A percentile compares a stretch with the other conserved stretches of the same genome.
phyloP scores from a whole-genome alignment of 768 basidiomycete species.

The Nidularia pulvinata region DNA sequence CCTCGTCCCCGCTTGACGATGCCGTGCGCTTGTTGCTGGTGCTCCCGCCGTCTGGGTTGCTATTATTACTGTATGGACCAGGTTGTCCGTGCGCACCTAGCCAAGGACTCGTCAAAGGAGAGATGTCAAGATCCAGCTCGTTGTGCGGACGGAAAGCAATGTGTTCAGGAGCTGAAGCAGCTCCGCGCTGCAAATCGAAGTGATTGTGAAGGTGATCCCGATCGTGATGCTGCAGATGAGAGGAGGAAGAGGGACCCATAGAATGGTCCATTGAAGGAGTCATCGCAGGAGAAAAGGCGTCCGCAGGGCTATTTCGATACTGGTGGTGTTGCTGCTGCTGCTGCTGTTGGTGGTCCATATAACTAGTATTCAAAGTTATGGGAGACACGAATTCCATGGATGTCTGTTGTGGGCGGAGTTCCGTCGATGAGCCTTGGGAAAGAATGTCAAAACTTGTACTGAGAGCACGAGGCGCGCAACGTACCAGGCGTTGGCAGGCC shows the following conservation, averaged over 20 bases:
- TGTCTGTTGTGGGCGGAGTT: slow-evolving; percentile 61
- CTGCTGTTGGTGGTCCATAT: slow-evolving; percentile 13
- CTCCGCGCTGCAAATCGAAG: slow-evolving; percentile 34
- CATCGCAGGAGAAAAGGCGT: slow-evolving; percentile 5
- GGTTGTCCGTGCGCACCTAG: slow-evolving; percentile 47
- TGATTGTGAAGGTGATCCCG: slow-evolving; percentile 8
- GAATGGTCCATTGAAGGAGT: slow-evolving; percentile 1
- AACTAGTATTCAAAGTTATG: slow-evolving; percentile 48
- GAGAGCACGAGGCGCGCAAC: neutral
- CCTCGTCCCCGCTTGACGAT: slow-evolving; percentile 58
- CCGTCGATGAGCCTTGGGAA: slow-evolving; percentile 55
- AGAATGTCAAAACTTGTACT: neutral
- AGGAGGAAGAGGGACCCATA: slow-evolving; percentile 15
- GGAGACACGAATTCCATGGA: slow-evolving; percentile 61
- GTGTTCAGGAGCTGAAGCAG: slow-evolving; percentile 66
- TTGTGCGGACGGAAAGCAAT: slow-evolving; percentile 59
- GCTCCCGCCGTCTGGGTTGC: too few species aligned
- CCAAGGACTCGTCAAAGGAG: slow-evolving; percentile 83
- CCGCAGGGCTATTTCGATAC: neutral
- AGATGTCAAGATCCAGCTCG: slow-evolving; percentile 73
- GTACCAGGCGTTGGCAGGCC: slow-evolving; percentile 30
- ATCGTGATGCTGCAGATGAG: slow-evolving; percentile 7
- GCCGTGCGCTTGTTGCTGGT: slow-evolving; percentile 50
- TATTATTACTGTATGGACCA: too few species aligned
- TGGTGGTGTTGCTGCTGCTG: slow-evolving; percentile 5